phyloP scores from a whole-genome alignment of 306 rosid species.

The Cicer pinnatifidum region DNA sequence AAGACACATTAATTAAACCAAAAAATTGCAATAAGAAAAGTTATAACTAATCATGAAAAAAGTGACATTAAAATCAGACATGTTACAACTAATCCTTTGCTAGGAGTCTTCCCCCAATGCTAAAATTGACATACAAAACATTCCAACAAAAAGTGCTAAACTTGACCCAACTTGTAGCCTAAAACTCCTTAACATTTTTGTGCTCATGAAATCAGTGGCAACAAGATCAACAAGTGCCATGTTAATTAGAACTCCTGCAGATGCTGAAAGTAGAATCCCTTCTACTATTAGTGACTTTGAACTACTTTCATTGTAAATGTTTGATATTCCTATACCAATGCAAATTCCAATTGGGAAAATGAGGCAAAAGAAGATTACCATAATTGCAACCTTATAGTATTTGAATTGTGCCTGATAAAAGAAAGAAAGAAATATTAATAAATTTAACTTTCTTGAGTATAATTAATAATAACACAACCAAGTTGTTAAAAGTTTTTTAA shows the following conservation, averaged over 20 bases:
- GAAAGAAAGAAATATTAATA: neutral
- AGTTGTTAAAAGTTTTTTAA: no score
- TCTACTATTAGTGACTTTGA: constrained; percentile 57
- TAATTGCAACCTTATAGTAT: constrained; percentile 49
- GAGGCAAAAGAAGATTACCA: constrained; percentile 70
- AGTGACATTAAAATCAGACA: neutral
- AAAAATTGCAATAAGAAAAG: no score
- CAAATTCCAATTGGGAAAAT: constrained; percentile 70
- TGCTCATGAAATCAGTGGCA: constrained; percentile 67
- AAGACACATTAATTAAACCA: no score
- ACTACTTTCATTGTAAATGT: constrained; percentile 51
- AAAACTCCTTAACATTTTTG: constrained; percentile 54
- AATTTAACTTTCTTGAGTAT: neutral
- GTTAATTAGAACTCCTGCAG: constrained; percentile 68
- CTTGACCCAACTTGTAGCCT: constrained; percentile 63
- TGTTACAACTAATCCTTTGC: neutral
- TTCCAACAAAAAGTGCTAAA: constrained; percentile 64
- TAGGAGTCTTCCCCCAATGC: constrained; percentile 49
- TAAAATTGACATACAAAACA: constrained; percentile 61
- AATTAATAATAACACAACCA: no score
- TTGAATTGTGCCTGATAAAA: constrained; percentile 58
- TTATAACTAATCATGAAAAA: no score
- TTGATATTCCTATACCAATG: constrained; percentile 68
- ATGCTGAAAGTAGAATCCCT: constrained; percentile 67
- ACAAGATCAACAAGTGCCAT: constrained; percentile 80